phyloP scores from a whole-genome alignment of 371 early-diverging fungal genomes.

The Dichotomocladium elegans region DNA sequence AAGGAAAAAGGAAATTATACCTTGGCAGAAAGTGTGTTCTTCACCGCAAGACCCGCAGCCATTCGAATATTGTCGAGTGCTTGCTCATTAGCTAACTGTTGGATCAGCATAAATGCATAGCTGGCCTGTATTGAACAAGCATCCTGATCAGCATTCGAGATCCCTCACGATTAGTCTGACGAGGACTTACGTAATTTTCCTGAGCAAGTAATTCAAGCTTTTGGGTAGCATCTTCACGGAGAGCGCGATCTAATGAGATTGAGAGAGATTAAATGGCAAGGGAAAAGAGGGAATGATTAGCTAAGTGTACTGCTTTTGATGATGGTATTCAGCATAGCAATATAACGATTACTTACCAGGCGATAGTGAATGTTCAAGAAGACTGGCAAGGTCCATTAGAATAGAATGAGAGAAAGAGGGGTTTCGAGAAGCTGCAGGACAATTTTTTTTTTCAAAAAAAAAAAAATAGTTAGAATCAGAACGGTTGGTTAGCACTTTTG shows the following conservation, averaged over 20 bases:
- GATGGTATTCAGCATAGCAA: neutral
- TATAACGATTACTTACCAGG: conserved; percentile 43
- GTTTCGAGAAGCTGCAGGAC: conserved; percentile 8
- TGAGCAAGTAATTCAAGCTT: conserved; percentile 69
- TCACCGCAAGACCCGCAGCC: conserved; percentile 87
- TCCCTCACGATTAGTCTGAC: neutral
- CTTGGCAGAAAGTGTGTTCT: conserved; percentile 86
- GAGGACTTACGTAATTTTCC: conserved; percentile 74
- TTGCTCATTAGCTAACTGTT: conserved; percentile 80
- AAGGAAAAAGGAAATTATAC: conserved; percentile 37
- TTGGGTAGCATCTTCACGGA: conserved; percentile 77
- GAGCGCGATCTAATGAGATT: conserved; percentile 8
- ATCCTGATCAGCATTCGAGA: neutral
- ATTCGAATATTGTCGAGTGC: conserved; percentile 59
- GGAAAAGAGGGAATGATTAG: neutral
- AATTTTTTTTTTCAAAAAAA: neutral
- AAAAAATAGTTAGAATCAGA: neutral
- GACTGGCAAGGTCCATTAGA: conserved; percentile 71
- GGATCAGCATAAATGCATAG: conserved; percentile 72
- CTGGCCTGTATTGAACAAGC: conserved; percentile 50
- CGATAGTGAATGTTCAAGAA: conserved; percentile 74
- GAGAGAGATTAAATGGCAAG: neutral
- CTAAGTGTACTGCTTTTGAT: neutral
- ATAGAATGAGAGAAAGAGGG: no score
- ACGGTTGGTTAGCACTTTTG: no score